Evolutionary conservation across 352 stramenopile species (phyloP).

Genomic region (Achlya hypogyna): DNA sequence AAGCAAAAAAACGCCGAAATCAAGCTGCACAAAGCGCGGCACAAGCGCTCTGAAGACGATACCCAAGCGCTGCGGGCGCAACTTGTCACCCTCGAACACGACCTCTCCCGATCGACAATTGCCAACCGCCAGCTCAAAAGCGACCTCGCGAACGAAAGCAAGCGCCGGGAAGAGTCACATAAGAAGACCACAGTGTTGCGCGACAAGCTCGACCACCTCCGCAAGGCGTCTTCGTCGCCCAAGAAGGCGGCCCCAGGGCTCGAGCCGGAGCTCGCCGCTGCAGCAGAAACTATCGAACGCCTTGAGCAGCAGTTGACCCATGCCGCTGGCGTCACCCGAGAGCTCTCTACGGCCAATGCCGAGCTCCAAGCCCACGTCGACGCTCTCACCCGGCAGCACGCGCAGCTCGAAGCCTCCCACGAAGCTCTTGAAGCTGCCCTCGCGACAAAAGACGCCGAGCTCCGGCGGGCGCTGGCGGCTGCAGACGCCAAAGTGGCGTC

Average conservation of each 20-base stretch:
- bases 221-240: neutral
- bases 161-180: constrained; percentile 12
- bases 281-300: neutral
- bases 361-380: constrained; percentile 6
- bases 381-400: constrained; percentile 19
- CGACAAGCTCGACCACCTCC: constrained; percentile 8
- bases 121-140: constrained; percentile 10
- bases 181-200: constrained; percentile 10
- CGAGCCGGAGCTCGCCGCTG: neutral
- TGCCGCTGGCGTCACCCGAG: neutral
- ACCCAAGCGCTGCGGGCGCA: neutral
- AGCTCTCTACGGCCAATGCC: neutral
- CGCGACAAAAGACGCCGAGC: constrained; percentile 16
- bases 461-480: constrained; percentile 32
- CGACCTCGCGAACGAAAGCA: constrained; percentile 13
- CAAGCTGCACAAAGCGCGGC: neutral
- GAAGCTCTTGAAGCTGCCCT: neutral
- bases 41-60: constrained; percentile 2
- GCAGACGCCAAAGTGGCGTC: constrained; percentile 23
- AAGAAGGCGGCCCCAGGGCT: neutral
- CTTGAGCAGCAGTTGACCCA: neutral
- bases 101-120: neutral
- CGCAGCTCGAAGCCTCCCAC: constrained; percentile 28
- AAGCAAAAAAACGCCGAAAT: constrained; percentile 11
- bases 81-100: neutral